Percentiles rank a stretch among this genome's conserved stretches.
phyloP scores from a whole-genome alignment of 176 grass and related monocot species.

The Pontederia paniculata region DNA sequence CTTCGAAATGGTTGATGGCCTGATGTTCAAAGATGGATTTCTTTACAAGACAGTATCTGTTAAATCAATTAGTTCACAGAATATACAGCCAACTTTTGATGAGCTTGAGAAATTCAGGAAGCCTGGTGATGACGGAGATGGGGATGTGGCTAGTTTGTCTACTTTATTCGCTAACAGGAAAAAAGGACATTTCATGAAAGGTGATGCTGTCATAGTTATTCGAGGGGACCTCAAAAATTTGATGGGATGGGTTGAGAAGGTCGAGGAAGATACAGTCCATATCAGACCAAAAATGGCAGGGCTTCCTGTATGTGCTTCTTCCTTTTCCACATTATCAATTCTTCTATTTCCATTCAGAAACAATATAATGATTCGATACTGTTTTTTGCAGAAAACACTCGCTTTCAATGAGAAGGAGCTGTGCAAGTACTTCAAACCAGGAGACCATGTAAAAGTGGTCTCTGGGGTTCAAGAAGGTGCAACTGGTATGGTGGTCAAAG shows the following conservation, averaged over 20 bases:
- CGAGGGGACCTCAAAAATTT: constrained; percentile 85
- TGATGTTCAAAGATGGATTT: constrained; percentile 97
- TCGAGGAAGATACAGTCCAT: constrained; percentile 87
- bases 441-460: constrained; percentile 95
- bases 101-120: constrained; percentile 95
- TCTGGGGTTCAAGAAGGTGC: constrained; percentile 87
- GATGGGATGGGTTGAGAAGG: constrained; percentile 98
- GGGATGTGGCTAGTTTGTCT: constrained; percentile 69
- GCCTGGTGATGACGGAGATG: constrained; percentile 79
- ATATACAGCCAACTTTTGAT: constrained; percentile 77
- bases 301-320: constrained; percentile 57
- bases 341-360: neutral
- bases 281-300: constrained; percentile 64
- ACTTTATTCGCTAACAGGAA: constrained; percentile 97
- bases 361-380: constrained; percentile 14
- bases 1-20: constrained; percentile 74
- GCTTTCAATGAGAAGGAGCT: constrained; percentile 90
- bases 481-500: constrained; percentile 97
- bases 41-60: constrained; percentile 82
- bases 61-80: constrained; percentile 61
- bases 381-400: constrained; percentile 61
- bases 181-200: constrained; percentile 98
- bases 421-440: constrained; percentile 91
- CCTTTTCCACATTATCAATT: neutral
- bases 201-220: constrained; percentile 80